Evolutionary conservation across 176 grass and related monocot genomes (phyloP).

Genomic region (Aegilops sharonensis): DNA sequence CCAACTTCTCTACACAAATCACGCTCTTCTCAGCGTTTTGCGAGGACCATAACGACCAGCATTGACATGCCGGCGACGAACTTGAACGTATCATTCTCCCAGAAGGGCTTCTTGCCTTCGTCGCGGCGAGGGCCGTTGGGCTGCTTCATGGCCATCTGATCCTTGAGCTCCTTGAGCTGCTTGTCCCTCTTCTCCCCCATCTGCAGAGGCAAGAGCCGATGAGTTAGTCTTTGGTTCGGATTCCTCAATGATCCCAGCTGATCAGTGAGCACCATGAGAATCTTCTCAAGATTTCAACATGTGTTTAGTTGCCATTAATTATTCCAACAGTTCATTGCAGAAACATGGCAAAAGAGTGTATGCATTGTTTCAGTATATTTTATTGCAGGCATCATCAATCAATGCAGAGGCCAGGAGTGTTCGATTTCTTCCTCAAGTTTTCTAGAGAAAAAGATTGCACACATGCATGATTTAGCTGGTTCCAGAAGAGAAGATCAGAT

Average conservation of each 20-base stretch:
- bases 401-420: background rate
- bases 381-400: background rate
- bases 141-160: conserved; percentile 62
- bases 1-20: conserved; percentile 34
- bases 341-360: background rate
- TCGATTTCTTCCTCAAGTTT: background rate
- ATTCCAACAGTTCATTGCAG: background rate
- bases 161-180: conserved; percentile 82
- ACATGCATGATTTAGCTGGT: background rate
- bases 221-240: background rate
- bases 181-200: conserved; percentile 85
- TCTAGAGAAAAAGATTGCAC: background rate
- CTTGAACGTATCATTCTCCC: conserved; percentile 82
- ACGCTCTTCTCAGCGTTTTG: conserved; percentile 54
- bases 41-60: conserved; percentile 58
- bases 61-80: conserved; percentile 79
- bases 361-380: background rate
- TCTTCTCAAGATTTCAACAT: background rate
- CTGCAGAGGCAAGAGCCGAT: conserved; percentile 41
- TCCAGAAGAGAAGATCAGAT: background rate
- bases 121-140: background rate
- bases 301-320: background rate
- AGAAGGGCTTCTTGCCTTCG: conserved; percentile 52
- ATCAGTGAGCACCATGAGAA: background rate
- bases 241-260: background rate